Evolutionary conservation across 345 rosid species (phyloP).

Genomic region (Lepidium aucheri): DNA sequence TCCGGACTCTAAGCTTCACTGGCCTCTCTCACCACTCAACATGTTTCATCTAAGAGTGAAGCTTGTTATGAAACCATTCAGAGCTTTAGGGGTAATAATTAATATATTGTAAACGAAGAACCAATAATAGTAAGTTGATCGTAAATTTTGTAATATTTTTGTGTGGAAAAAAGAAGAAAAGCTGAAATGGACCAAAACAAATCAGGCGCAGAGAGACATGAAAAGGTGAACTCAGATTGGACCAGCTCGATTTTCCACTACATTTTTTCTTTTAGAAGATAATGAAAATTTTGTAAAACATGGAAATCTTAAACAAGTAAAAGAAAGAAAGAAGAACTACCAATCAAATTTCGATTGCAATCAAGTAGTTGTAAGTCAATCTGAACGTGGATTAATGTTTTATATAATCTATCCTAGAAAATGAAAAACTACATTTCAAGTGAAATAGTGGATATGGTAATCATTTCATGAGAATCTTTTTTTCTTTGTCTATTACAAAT

Average conservation of each 20-base stretch:
- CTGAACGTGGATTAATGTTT: conserved; percentile 11
- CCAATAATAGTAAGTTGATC: conserved; percentile 11
- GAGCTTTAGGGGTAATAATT: neutral
- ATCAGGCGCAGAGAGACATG: conserved; percentile 10
- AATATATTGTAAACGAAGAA: neutral
- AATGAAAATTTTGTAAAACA: conserved; percentile 10
- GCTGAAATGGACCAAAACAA: conserved; percentile 31
- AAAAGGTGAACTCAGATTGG: conserved; percentile 40
- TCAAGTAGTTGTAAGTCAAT: conserved; percentile 19
- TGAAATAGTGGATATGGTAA: neutral
- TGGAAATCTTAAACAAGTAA: conserved; percentile 15
- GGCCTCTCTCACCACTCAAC: neutral
- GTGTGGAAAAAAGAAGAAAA: conserved; percentile 11
- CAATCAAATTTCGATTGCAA: conserved; percentile 9
- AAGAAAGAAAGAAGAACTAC: neutral
- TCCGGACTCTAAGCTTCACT: conserved; percentile 3
- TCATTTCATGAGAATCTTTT: neutral
- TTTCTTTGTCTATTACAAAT: neutral
- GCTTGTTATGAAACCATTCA: neutral
- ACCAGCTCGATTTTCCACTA: conserved; percentile 58
- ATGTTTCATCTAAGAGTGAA: too few species aligned
- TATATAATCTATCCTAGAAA: conserved; percentile 1
- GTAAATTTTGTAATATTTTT: conserved; percentile 11
- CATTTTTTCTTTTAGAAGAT: conserved; percentile 13
- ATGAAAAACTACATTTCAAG: neutral